Conservation (phyloP, 176 grass and related monocot species). For the Melocanna baccifera region DNA sequence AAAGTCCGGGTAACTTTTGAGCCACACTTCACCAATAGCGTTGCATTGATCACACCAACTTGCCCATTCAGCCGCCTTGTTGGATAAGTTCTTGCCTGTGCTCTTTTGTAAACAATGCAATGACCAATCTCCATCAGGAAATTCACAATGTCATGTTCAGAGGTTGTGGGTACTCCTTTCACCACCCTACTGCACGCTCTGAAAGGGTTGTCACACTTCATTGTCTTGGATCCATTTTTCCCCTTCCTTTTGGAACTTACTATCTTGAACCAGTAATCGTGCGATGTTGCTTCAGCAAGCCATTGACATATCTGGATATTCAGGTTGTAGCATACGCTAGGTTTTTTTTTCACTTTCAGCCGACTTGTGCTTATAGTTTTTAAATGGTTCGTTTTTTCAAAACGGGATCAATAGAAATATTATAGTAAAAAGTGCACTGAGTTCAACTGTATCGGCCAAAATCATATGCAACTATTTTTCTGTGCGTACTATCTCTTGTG, state of each 20-base stretch:
- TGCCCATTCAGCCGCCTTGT: not conserved
- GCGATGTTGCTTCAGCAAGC: not conserved
- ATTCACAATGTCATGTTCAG: not conserved
- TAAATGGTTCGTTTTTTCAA: no score
- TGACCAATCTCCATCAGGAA: conserved; percentile 24
- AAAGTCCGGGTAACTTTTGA: not conserved
- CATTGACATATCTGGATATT: not conserved
- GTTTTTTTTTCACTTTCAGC: no score
- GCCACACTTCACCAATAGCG: not conserved
- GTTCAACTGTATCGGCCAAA: no score
- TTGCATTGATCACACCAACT: not conserved
- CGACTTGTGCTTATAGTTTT: no score
- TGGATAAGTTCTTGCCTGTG: not conserved
- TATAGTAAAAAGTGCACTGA: no score
- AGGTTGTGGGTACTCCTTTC: not conserved
- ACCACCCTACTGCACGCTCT: not conserved
- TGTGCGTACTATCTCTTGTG: no score
- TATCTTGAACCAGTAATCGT: not conserved
- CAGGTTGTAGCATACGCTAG: not conserved
- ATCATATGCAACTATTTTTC: no score
- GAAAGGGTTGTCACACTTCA: not conserved
- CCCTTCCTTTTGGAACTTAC: not conserved
- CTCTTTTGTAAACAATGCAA: not conserved
- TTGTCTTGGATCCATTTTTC: not conserved
- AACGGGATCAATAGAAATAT: no score